Conservation (phyloP, 2,329 filamentous ascomycete species). For the Akanthomyces lecanii region DNA sequence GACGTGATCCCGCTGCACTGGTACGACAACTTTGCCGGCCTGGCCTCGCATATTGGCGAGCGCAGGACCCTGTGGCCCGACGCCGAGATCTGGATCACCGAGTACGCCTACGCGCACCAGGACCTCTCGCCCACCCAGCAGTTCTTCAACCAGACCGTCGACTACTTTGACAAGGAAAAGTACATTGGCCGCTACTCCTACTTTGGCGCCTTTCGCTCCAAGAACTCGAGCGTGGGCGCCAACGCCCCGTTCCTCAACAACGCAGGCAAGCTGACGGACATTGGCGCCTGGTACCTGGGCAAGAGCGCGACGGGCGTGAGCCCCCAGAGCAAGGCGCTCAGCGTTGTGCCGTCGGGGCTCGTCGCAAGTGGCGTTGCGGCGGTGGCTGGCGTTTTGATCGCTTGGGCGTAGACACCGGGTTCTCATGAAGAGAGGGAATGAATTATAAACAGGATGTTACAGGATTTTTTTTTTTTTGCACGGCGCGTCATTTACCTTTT, state of each 20-base stretch:
- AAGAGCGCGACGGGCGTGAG: constrained; percentile 41
- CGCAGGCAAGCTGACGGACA: constrained; percentile 66
- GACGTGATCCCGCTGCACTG: constrained; percentile 63
- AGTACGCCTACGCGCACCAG: constrained; percentile 62
- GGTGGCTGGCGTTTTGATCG: constrained; percentile 3
- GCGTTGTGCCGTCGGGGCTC: neutral
- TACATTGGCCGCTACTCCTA: constrained; percentile 67
- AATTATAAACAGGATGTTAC: neutral
- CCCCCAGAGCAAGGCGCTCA: constrained; percentile 26
- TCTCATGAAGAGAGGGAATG: neutral
- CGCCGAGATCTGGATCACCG: constrained; percentile 70
- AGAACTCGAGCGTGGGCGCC: constrained; percentile 67
- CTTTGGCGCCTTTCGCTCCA: constrained; percentile 69
- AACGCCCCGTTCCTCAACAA: constrained; percentile 68
- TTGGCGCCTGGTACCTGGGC: constrained; percentile 75
- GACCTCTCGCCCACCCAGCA: constrained; percentile 53
- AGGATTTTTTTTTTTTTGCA: neutral
- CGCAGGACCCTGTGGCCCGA: constrained; percentile 47
- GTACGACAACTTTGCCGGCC: constrained; percentile 65
- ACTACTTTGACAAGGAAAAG: constrained; percentile 57
- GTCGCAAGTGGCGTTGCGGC: neutral
- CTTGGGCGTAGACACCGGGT: neutral
- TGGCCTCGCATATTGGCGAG: constrained; percentile 63
- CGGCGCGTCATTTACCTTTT: neutral
- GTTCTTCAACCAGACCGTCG: constrained; percentile 64